Evolutionary conservation across 352 stramenopile species (phyloP).

Genomic region (Globisporangium nodosum): DNA sequence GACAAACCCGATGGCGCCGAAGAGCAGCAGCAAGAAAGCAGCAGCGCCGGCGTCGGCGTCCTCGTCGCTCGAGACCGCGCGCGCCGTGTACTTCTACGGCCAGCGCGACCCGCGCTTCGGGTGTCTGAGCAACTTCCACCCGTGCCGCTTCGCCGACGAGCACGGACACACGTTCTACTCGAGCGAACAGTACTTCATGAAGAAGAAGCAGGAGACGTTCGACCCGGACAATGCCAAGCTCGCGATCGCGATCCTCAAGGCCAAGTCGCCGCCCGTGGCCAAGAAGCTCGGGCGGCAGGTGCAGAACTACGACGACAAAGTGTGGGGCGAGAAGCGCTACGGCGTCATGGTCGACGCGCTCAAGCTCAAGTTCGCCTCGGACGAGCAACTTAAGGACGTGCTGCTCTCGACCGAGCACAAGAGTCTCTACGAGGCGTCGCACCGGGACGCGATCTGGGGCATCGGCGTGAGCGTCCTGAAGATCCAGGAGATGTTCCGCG

Average conservation of each 20-base stretch:
- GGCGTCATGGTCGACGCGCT: constrained; percentile 51
- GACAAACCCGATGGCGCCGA: constrained; percentile 1
- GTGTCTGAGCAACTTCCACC: constrained; percentile 60
- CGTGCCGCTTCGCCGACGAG: constrained; percentile 39
- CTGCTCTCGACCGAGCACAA: constrained; percentile 43
- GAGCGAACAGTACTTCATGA: constrained; percentile 75
- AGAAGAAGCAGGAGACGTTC: constrained; percentile 64
- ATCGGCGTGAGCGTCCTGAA: constrained; percentile 41
- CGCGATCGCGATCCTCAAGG: constrained; percentile 37
- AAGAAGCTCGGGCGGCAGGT: constrained; percentile 55
- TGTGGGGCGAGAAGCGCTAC: constrained; percentile 37
- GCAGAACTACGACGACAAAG: constrained; percentile 39
- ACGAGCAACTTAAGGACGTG: constrained; percentile 21
- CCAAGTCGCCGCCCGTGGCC: constrained; percentile 34
- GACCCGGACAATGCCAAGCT: constrained; percentile 35
- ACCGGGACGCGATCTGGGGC: constrained; percentile 48
- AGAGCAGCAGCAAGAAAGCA: background rate
- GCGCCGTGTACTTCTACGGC: constrained; percentile 54
- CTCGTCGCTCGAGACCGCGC: constrained; percentile 25
- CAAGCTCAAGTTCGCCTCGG: constrained; percentile 51
- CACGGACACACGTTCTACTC: constrained; percentile 37
- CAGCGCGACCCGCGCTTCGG: constrained; percentile 30
- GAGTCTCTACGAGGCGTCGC: constrained; percentile 48
- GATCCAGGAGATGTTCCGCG: constrained; percentile 33
- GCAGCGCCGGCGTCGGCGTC: constrained; percentile 1